Percentiles rank a stretch among this genome's conserved stretches.
Conservation (phyloP, 495 filamentous ascomycete species). For the Talaromyces stipitatus region DNA sequence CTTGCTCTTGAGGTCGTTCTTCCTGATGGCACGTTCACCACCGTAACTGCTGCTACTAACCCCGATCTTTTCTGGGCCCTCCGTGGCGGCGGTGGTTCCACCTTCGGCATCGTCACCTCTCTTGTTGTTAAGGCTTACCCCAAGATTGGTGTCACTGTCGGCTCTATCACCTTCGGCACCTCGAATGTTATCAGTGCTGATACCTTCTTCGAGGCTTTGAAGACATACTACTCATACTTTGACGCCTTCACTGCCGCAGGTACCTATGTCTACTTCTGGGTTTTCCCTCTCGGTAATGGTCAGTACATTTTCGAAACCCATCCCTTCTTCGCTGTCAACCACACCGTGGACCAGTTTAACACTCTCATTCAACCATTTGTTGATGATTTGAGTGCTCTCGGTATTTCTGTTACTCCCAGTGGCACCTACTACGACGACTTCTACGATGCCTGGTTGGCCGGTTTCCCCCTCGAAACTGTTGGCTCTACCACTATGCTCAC, state of each 20-base stretch:
- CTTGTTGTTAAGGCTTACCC: slow-evolving; percentile 38
- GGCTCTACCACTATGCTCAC: slow-evolving; percentile 27
- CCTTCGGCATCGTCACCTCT: slow-evolving; percentile 46
- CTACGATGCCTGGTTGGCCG: slow-evolving; percentile 37
- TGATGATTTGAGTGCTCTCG: slow-evolving; percentile 21
- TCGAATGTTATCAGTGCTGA: slow-evolving; percentile 20
- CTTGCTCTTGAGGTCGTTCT: slow-evolving; percentile 45
- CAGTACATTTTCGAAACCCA: slow-evolving; percentile 29
- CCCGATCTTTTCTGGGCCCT: slow-evolving; percentile 57
- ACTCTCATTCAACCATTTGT: slow-evolving; percentile 40
- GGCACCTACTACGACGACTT: slow-evolving; percentile 44
- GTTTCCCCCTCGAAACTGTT: slow-evolving; percentile 40
- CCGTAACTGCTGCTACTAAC: slow-evolving; percentile 40
- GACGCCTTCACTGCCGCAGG: slow-evolving; percentile 40
- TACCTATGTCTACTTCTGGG: slow-evolving; percentile 46
- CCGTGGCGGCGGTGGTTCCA: slow-evolving; percentile 31
- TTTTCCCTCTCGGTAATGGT: slow-evolving; percentile 11
- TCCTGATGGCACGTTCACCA: slow-evolving; percentile 43
- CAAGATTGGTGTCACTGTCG: slow-evolving; percentile 28
- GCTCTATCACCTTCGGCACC: slow-evolving; percentile 34
- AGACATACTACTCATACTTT: slow-evolving; percentile 40
- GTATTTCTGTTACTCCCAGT: slow-evolving; percentile 32
- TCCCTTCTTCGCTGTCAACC: slow-evolving; percentile 44
- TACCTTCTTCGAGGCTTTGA: slow-evolving; percentile 43
- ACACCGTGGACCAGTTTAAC: slow-evolving; percentile 37